Percentiles rank a stretch among this genome's conserved stretches.
These are phyloP conservation scores for Rhodotorula kratochvilovae DNA, from an alignment of 768 basidiomycete genomes.

Conservation along the genomic window DNA sequence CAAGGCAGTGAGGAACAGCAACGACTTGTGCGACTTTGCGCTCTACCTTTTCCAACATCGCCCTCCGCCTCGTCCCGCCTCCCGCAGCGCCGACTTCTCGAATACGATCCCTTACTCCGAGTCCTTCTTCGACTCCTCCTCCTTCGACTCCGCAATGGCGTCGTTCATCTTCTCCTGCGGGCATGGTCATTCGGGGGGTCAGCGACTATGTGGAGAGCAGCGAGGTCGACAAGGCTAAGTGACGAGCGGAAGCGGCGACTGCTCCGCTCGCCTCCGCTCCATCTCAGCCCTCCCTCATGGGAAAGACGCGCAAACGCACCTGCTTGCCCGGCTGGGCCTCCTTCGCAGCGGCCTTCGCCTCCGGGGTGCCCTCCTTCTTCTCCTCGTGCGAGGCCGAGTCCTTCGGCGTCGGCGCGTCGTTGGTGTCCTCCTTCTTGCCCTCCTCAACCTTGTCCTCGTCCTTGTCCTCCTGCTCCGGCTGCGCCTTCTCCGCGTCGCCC, in stretches of 20 bases:
- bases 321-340: background rate
- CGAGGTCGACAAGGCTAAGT: too few relatives aligned
- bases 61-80: too few relatives aligned
- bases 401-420: background rate
- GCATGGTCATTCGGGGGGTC: too few relatives aligned
- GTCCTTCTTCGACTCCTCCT: background rate
- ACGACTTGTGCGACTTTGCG: background rate
- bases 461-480: background rate
- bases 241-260: background rate
- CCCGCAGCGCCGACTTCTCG: background rate
- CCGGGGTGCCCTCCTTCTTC: background rate
- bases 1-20: too few relatives aligned
- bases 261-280: too few relatives aligned
- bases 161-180: background rate
- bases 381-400: background rate
- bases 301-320: background rate
- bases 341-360: conserved; percentile 8
- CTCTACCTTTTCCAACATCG: background rate
- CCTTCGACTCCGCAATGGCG: background rate
- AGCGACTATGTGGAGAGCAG: too few relatives aligned
- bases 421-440: background rate
- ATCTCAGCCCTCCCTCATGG: too few relatives aligned
- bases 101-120: background rate
- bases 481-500: background rate
- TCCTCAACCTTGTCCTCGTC: background rate